Conservation (phyloP, 192 early-diverging fungal genomes). For the Rhizophlyctis rosea region DNA sequence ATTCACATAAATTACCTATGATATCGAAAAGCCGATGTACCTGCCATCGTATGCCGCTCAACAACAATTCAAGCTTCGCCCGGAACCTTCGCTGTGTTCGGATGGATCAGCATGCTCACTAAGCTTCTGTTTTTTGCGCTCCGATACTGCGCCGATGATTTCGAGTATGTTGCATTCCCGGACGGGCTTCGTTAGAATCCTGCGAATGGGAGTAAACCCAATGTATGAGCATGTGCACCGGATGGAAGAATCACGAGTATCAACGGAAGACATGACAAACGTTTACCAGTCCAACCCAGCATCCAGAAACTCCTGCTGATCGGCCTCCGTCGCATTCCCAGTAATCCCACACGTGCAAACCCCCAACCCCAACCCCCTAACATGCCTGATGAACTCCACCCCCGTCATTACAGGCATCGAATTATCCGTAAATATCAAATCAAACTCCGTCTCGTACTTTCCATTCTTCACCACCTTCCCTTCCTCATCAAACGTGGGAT, state of each 20-base stretch:
- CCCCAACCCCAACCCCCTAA: slow-evolving; percentile 2
- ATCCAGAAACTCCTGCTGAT: slow-evolving; percentile 26
- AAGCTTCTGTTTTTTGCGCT: too few species aligned
- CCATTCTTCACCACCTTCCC: too few species aligned
- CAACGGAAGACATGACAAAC: neutral
- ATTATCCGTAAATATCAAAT: slow-evolving; percentile 7
- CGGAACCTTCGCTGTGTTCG: too few species aligned
- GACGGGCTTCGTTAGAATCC: slow-evolving; percentile 24
- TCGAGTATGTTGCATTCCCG: slow-evolving; percentile 13
- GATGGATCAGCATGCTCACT: too few species aligned
- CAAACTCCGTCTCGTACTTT: too few species aligned
- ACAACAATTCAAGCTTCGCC: too few species aligned
- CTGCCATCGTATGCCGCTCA: too few species aligned
- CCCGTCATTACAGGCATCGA: slow-evolving; percentile 8
- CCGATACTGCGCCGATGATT: slow-evolving; percentile 19
- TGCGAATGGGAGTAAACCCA: neutral
- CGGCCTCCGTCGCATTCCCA: slow-evolving; percentile 21
- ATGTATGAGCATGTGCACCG: neutral
- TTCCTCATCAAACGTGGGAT: too few species aligned
- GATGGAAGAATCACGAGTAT: neutral
- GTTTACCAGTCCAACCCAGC: slow-evolving; percentile 25
- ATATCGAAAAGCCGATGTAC: too few species aligned
- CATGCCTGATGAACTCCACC: slow-evolving; percentile 15
- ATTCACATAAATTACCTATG: too few species aligned
- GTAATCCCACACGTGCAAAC: slow-evolving; percentile 27